Base-by-base conservation (phyloP, 495 filamentous ascomycete species). In the Penicillium lagena region DNA sequence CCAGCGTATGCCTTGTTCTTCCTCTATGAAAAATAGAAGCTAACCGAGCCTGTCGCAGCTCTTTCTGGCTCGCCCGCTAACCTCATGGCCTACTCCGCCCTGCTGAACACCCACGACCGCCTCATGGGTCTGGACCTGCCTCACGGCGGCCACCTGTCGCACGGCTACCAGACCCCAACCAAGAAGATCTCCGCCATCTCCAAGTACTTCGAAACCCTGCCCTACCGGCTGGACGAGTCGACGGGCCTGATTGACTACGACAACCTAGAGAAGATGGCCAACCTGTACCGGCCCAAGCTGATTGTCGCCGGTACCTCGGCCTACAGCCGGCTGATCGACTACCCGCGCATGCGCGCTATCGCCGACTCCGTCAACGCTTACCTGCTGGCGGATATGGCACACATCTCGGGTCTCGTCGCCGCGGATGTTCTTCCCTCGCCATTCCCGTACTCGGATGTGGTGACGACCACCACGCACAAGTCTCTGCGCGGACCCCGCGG, bases 101-200 rank as follows among this genome's bases (percentile, higher is more conserved):
- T 98, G 12, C 82, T 95, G 59, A 82, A 90, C 53, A 84, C 85
- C 8, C 93, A 97, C 67, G 93, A 97, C 49, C 83, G 93, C 38
- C 79, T 98, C 45, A 97, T 98, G 93, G 91, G 94, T 35, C 78
- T 98, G 37, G 93, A 98, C 64, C 78, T 98, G 12, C 93, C 93
- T 36, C 93, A 98, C 56, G 93, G 93, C 39, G 93, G 93, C 43
- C 93, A 98, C 67, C 77, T 98, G 33, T 97, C 93, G 12, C 93
- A 98, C 64, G 93, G 93, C 40, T 98, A 98, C 68, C 93, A 98
- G 66, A 96, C 85, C 10, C 90, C 94, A 2, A 90, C 87, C 35
- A 97, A 96, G 76, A 98, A 98, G 76, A 96, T 98, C 55, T 97
- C 93, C 12, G 86, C 87, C 54, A 85, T 98, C 44, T 97, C 93